These are phyloP conservation scores for Ailanthus altissimus DNA, from an alignment of 345 rosid genomes.

Conservation along the genomic window DNA sequence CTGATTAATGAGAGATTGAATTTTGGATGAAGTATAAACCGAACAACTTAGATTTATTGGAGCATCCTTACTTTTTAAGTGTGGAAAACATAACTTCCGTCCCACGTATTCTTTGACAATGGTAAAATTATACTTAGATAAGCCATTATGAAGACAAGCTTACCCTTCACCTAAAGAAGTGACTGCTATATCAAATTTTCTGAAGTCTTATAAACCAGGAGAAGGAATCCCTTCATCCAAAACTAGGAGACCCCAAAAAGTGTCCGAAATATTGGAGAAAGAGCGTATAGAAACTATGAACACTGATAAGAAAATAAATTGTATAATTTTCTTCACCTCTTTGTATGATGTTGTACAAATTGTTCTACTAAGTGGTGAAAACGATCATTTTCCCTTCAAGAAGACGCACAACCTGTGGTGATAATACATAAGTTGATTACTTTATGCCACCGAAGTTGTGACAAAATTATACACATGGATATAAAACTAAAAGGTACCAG, in stretches of 20 bases:
- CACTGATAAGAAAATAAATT: background rate
- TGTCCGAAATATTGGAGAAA: background rate
- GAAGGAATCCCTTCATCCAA: background rate
- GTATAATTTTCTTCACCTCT: background rate
- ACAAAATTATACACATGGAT: background rate
- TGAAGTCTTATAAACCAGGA: background rate
- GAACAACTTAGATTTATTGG: too few species aligned
- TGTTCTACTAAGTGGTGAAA: conserved; percentile 29
- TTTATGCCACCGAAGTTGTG: background rate
- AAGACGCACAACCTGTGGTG: conserved; percentile 47
- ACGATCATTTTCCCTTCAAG: conserved; percentile 47
- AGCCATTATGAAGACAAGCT: background rate
- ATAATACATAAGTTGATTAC: background rate
- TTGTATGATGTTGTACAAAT: conserved; percentile 22
- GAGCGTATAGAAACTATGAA: background rate
- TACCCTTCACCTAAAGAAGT: background rate
- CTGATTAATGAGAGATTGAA: too few species aligned
- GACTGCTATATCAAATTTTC: background rate
- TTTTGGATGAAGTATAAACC: too few species aligned
- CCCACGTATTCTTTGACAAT: too few species aligned
- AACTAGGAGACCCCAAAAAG: background rate
- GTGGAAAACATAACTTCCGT: too few species aligned
- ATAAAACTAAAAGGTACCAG: background rate
- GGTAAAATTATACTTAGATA: too few species aligned
- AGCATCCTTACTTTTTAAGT: too few species aligned